These are phyloP conservation scores for Lophiotrema nucula DNA, from an alignment of 495 filamentous ascomycete genomes.

Conservation along the genomic window DNA sequence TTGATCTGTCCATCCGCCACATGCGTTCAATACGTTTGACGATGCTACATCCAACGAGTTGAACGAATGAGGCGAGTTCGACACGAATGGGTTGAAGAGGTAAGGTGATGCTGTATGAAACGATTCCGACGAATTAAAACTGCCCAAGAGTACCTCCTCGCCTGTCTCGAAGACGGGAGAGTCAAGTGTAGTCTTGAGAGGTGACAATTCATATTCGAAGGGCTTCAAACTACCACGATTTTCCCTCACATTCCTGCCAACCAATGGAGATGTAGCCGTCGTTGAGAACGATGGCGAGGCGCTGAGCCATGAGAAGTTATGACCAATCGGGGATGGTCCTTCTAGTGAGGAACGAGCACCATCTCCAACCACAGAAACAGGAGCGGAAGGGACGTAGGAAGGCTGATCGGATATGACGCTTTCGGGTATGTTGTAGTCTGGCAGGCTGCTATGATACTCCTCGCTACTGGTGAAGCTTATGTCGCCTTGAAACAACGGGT, in stretches of 20 bases:
- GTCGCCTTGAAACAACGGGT: conserved; percentile 30
- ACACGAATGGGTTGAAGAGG: conserved; percentile 20
- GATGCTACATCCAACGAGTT: conserved; percentile 6
- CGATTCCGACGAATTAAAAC: conserved; percentile 1
- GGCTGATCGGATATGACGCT: conserved; percentile 16
- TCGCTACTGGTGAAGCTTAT: conserved; percentile 6
- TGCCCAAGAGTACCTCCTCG: not conserved
- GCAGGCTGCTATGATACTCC: not conserved
- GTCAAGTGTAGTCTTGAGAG: not conserved
- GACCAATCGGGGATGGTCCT: conserved; percentile 14
- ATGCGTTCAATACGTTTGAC: conserved; percentile 17
- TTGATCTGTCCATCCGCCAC: conserved; percentile 27
- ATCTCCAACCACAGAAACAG: conserved; percentile 16
- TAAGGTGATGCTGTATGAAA: conserved; percentile 5
- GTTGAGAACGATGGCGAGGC: conserved; percentile 20
- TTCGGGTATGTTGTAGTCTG: conserved; percentile 11
- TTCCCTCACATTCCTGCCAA: not conserved
- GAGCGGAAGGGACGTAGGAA: conserved; percentile 10
- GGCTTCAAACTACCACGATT: not conserved
- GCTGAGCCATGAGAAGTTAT: conserved; percentile 12
- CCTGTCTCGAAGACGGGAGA: conserved; percentile 2
- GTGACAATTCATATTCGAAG: not conserved
- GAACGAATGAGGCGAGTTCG: conserved; percentile 20
- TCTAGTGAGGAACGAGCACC: conserved; percentile 12
- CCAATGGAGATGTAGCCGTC: conserved; percentile 14